Percentiles rank a stretch among this genome's conserved stretches.
Evolutionary conservation across 106 monocot genomes (phyloP).

Genomic region (Dioscorea dumetorum): DNA sequence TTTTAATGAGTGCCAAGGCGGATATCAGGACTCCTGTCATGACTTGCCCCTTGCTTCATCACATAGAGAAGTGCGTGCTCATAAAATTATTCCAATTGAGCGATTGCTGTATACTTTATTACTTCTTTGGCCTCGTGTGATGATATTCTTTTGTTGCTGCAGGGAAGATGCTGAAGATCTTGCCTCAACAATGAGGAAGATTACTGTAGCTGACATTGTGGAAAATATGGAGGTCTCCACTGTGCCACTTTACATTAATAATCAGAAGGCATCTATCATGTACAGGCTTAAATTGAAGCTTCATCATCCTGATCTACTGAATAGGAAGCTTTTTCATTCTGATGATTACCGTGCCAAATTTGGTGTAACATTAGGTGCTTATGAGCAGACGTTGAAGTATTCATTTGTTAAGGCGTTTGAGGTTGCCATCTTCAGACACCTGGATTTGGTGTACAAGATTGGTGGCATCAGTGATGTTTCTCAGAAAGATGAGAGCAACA

Average conservation of each 20-base stretch:
- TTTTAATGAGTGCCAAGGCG: conserved; percentile 72
- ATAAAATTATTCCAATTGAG: background rate
- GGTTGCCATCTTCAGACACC: conserved; percentile 55
- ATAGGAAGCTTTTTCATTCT: conserved; percentile 55
- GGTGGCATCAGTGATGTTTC: conserved; percentile 27
- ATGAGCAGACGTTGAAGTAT: conserved; percentile 16
- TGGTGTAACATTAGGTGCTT: conserved; percentile 37
- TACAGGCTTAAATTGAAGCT: conserved; percentile 80
- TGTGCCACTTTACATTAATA: conserved; percentile 44
- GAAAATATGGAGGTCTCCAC: conserved; percentile 70
- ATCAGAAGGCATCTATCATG: conserved; percentile 26
- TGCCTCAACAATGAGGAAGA: conserved; percentile 54
- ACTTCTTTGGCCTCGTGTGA: background rate
- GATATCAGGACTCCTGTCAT: conserved; percentile 78
- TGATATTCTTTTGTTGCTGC: conserved; percentile 9
- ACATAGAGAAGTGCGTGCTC: conserved; percentile 27
- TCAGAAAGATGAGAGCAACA: conserved; percentile 10
- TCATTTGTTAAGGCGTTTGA: conserved; percentile 64
- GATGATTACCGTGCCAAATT: conserved; percentile 53
- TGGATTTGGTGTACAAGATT: conserved; percentile 52
- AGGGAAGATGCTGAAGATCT: conserved; percentile 78
- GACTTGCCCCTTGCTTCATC: conserved; percentile 65
- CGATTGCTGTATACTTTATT: no score
- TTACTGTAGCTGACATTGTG: conserved; percentile 67
- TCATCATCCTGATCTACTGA: conserved; percentile 19